phyloP scores from a whole-genome alignment of 129 eudicot species.

The Escallonia rubra region DNA sequence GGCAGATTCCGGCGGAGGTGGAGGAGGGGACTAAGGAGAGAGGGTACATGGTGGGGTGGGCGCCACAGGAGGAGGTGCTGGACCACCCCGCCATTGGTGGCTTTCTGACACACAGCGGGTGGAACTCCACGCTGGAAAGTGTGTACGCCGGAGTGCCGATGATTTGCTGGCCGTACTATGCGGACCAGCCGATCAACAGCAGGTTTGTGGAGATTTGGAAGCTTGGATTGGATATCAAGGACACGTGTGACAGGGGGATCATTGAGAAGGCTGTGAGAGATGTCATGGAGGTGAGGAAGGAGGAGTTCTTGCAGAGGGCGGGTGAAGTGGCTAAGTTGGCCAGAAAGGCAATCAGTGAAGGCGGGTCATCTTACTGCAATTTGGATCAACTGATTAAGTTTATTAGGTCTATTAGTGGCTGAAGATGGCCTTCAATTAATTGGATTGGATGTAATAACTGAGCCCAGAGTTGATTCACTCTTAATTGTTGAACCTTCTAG shows the following conservation, averaged over 20 bases:
- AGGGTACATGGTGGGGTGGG: constrained; percentile 62
- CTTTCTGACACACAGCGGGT: constrained; percentile 64
- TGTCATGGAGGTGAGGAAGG: constrained; percentile 47
- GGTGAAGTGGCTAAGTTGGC: constrained; percentile 39
- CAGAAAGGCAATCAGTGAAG: constrained; percentile 25
- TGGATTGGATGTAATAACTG: not conserved
- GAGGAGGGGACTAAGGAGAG: constrained; percentile 39
- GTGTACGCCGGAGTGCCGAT: constrained; percentile 58
- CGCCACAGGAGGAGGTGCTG: constrained; percentile 72
- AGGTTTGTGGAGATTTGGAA: constrained; percentile 68
- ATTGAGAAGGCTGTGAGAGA: constrained; percentile 46
- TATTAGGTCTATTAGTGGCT: constrained; percentile 15
- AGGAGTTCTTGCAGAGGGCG: constrained; percentile 29
- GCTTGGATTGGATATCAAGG: constrained; percentile 67
- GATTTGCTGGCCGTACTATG: constrained; percentile 71
- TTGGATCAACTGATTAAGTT: constrained; percentile 36
- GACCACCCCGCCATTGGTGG: constrained; percentile 50
- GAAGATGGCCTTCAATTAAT: not conserved
- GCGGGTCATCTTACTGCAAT: constrained; percentile 35
- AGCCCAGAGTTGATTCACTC: not conserved
- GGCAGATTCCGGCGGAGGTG: constrained; percentile 22
- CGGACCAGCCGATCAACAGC: constrained; percentile 53
- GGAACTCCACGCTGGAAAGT: constrained; percentile 83
- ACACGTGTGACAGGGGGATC: constrained; percentile 46
- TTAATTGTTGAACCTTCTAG: not conserved